Conservation (phyloP, 225 moss, liverwort and hornwort genomes). For the Physcomitrium patens region DNA sequence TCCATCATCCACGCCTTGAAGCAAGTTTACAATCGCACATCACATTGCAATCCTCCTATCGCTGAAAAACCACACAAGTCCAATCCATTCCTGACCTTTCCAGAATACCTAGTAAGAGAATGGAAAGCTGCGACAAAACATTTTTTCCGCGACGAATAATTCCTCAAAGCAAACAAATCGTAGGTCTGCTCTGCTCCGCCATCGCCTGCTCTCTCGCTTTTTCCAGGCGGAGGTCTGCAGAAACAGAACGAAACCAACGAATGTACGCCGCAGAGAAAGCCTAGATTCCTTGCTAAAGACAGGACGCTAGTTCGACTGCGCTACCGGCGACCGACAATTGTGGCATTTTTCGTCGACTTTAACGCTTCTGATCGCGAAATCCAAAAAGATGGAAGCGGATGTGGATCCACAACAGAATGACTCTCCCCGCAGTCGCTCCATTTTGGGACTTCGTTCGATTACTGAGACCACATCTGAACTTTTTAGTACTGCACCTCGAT, state of each 20-base stretch:
- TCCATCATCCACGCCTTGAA: not conserved
- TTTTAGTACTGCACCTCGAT: not conserved
- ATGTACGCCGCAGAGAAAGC: conserved; percentile 20
- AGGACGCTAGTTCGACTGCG: too few species aligned
- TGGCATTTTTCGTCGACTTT: conserved; percentile 42
- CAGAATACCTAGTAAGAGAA: not conserved
- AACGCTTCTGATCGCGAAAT: not conserved
- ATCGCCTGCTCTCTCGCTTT: conserved; percentile 5
- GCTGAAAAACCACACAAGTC: not conserved
- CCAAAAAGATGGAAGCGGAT: conserved; percentile 27
- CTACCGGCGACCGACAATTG: conserved; percentile 3
- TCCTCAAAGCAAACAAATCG: conserved; percentile 15
- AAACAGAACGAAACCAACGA: conserved; percentile 15
- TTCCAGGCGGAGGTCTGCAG: not conserved
- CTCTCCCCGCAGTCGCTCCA: not conserved
- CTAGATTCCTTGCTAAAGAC: conserved; percentile 18
- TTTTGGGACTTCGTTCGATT: not conserved
- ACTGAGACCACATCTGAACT: not conserved
- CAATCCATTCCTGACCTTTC: not conserved
- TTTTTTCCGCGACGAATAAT: not conserved
- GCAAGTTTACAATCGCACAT: not conserved
- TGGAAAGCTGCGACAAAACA: not conserved
- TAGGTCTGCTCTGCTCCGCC: conserved; percentile 14
- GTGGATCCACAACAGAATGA: not conserved
- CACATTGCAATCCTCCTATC: not conserved